Evolutionary conservation across 129 eudicot species (phyloP), one percentile per base, ranked within the genome.

Genomic region (Helianthus tuberosus): DNA sequence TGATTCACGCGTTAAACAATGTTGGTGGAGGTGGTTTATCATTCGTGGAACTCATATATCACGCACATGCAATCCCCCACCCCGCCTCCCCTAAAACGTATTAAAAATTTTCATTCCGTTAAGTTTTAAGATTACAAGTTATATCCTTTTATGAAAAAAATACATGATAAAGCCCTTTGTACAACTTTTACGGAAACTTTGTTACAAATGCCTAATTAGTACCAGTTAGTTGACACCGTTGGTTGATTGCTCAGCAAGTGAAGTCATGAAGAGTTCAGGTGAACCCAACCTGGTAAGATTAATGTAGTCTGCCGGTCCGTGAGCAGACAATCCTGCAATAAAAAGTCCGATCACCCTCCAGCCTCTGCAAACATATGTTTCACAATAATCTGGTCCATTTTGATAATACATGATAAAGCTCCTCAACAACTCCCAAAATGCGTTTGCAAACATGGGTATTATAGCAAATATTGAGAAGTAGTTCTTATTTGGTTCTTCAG

Each of bases 401-500:
- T 67, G 63, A 47, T 46, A 52, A 11, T 87, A 76, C 44, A 89
- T 86, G 14, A 84, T 41, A 51, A 86, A 86, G 71, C 96, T 79
- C 71, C 96, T 89, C 47, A 77, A 39, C 12, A 89, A 58, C 84
- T 86, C 91, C 96, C 96, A 89, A 6, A 65, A 3, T 11, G 87
- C 87, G 58, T 84, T 86, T 6, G 60, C 65, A 54, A 55, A 79
- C 80, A 61, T 79, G 1, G 85, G 77, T 73, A 89, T 69, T 20
- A 74, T 10, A 1, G 80, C 72, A 0, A 77, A 70, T 29, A 76
- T 11, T 20, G 89, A 80, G 64, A 89, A 86, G 65, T 86, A 89
- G 47, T 86, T 89, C 72, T 86, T 86, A 76, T 86, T 71, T 44
- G 96, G 96, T 63, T 82, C 91, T 83, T 89, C 89, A 43, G 5